Evolutionary conservation across 2,329 filamentous ascomycete genomes (phyloP), one percentile per base, ranked within the genome.

Genomic region (Aaosphaeria pasadenensis): DNA sequence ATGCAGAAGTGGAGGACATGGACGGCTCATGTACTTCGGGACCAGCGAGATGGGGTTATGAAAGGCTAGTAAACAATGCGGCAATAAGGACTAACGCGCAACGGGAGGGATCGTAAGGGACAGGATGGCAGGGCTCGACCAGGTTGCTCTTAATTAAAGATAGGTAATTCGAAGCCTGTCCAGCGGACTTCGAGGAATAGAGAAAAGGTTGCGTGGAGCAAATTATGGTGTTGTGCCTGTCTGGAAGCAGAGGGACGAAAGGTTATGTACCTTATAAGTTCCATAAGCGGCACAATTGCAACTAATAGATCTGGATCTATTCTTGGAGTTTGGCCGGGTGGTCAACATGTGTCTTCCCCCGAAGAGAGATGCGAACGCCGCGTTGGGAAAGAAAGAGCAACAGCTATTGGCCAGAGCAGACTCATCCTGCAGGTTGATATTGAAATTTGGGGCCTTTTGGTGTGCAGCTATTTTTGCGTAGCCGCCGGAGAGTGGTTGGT

Each of bases 1-100:
- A 63, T 56, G 68, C 62, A 51, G 66, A 65, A 53, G 73, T 72
- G 69, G 74, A 74, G 69, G 74, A 77, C 74, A 77, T 77, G 68
- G 66, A 72, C 72, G 72, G 60, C 60, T 63, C 59, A 67, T 63
- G 66, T 68, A 68, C 59, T 62, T 70, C 67, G 33, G 71, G 70
- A 70, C 68, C 69, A 63, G 66, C 63, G 60, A 57, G 55, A 58
- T 67, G 63, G 64, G 17, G 67, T 67, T 66, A 66, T 68, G 59
- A 64, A 24, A 64, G 58, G 60, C 61, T 63, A 67, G 64, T 66
- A 66, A 68, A 69, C 66, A 67, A 69, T 66, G 65, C 63, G 65
- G 65, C 62, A 69, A 70, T 62, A 65, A 63, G 56, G 64, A 69
- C 66, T 70, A 70, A 69, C 55, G 64, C 66, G 60, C 64, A 51